phyloP scores from a whole-genome alignment of 352 stramenopile genomes.

The Phytophthora sojae region DNA sequence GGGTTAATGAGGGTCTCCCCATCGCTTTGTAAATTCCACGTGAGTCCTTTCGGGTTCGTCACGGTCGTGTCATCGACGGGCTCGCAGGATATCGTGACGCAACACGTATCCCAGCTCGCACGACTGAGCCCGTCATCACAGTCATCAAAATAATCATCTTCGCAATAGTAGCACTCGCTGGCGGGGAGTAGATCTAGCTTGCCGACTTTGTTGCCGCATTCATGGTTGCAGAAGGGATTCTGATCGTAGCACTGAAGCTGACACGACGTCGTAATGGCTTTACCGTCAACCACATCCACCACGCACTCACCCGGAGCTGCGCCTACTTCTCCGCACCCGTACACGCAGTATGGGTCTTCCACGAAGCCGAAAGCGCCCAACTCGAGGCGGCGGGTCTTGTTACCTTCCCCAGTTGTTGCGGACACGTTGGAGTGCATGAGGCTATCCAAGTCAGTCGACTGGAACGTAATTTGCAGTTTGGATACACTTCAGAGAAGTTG shows the following conservation, averaged over 20 bases:
- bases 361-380: not conserved
- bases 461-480: conserved; percentile 4
- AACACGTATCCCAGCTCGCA: not conserved
- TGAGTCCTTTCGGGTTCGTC: not conserved
- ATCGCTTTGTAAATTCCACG: not conserved
- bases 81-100: not conserved
- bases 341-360: not conserved
- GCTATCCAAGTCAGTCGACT: not conserved
- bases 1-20: not conserved
- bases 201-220: not conserved
- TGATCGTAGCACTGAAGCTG: not conserved
- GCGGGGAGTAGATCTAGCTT: not conserved
- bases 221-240: not conserved
- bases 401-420: not conserved
- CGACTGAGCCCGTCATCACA: not conserved
- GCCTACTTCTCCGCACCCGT: no score
- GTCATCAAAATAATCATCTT: not conserved
- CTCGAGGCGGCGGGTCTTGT: not conserved
- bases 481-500: conserved; percentile 4
- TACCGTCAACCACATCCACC: no score
- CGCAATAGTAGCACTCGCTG: not conserved
- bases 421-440: not conserved
- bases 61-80: not conserved
- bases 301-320: no score
- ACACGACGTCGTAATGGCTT: not conserved